Conservation (phyloP, 176 grass and related monocot species). For the Poa pratensis region DNA sequence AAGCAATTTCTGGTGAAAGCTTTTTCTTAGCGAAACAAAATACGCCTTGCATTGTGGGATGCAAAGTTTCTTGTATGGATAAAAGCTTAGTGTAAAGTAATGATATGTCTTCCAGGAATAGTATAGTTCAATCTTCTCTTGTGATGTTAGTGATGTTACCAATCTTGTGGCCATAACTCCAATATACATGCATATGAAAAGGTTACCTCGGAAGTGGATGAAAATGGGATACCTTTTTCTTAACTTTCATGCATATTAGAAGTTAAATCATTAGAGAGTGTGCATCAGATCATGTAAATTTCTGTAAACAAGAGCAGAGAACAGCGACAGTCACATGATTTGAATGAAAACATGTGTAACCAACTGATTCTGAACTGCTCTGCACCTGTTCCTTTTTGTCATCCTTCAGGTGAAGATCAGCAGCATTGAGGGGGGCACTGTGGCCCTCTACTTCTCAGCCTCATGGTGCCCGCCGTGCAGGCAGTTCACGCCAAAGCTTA, state of each 20-base stretch:
- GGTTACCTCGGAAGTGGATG: background rate
- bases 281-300: conserved; percentile 16
- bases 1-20: background rate
- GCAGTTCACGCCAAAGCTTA: conserved; percentile 67
- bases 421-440: conserved; percentile 50
- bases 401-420: conserved; percentile 61
- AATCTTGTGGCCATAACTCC: background rate
- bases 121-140: background rate
- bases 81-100: background rate
- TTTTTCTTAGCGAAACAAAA: background rate
- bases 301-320: background rate
- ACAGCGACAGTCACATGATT: background rate
- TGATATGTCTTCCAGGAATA: background rate
- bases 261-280: background rate
- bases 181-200: background rate
- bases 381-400: background rate
- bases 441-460: conserved; percentile 87
- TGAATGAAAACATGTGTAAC: background rate
- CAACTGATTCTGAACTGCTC: conserved; percentile 18
- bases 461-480: conserved; percentile 75
- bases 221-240: background rate
- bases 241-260: background rate
- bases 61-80: background rate
- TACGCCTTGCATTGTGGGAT: background rate
- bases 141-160: background rate